phyloP scores from a whole-genome alignment of 768 basidiomycete species.

The Pulveroboletus sp. region DNA sequence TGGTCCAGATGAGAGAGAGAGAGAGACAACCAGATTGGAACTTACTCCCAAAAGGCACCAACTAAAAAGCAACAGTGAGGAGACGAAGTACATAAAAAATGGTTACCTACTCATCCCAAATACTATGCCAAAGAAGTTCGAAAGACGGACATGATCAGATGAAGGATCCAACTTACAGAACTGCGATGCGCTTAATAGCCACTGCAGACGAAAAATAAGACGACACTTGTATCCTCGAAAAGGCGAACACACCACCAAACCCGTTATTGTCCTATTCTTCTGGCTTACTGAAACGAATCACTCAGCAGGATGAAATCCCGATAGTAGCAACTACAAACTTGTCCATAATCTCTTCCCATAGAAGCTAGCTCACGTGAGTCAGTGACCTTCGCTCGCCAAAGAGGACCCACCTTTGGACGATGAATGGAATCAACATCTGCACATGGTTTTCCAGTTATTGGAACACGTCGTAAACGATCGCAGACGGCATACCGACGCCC shows the following conservation, averaged over 20 bases:
- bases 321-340: background rate
- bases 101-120: background rate
- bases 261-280: background rate
- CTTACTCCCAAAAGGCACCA: background rate
- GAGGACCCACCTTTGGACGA: background rate
- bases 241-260: background rate
- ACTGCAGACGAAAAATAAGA: background rate
- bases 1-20: background rate
- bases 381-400: background rate
- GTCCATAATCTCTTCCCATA: background rate
- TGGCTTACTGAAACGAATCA: background rate
- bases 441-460: background rate
- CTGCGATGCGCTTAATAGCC: background rate
- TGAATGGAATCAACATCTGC: background rate
- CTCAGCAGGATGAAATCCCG: background rate
- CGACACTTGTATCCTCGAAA: background rate
- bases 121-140: background rate
- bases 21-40: background rate
- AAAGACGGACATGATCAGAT: background rate
- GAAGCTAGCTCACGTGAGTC: background rate
- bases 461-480: background rate
- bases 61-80: background rate
- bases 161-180: background rate
- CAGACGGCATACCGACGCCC: background rate
- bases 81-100: background rate